Evolutionary conservation across 2,329 filamentous ascomycete species (phyloP).

Genomic region (Verticillium longisporum): DNA sequence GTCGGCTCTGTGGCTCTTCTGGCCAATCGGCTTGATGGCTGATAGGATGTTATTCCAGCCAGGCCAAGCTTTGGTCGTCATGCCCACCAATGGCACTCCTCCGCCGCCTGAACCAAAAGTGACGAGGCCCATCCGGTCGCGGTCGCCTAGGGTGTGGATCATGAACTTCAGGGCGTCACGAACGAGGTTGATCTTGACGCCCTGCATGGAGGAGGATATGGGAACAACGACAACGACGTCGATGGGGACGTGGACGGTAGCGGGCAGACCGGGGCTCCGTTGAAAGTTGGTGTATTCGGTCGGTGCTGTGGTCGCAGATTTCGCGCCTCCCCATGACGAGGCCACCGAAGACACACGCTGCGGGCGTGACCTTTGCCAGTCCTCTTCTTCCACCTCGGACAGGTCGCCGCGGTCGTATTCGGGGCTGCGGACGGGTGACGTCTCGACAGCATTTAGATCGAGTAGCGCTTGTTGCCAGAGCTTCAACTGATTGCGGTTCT

Average conservation of each 20-base stretch:
- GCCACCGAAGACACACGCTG: conserved; percentile 68
- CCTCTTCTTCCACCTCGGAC: conserved; percentile 84
- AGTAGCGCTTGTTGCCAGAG: conserved; percentile 83
- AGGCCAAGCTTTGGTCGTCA: conserved; percentile 92
- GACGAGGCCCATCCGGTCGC: conserved; percentile 93
- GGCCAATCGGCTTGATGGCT: conserved; percentile 86
- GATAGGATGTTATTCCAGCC: conserved; percentile 84
- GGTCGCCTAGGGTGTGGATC: conserved; percentile 80
- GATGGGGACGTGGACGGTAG: conserved; percentile 76
- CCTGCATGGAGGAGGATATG: conserved; percentile 97
- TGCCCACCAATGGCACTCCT: conserved; percentile 90
- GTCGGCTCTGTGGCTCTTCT: conserved; percentile 93
- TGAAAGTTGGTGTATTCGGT: conserved; percentile 84
- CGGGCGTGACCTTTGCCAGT: conserved; percentile 60
- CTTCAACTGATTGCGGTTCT: conserved; percentile 76
- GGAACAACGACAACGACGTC: conserved; percentile 96
- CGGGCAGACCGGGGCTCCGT: conserved; percentile 34
- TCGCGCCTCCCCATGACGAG: conserved; percentile 73
- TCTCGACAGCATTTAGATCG: conserved; percentile 71
- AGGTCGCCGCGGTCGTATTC: conserved; percentile 72
- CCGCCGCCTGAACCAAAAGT: conserved; percentile 94
- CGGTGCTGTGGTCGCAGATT: conserved; percentile 79
- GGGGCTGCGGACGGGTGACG: conserved; percentile 56
- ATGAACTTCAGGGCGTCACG: conserved; percentile 90
- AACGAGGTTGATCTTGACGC: conserved; percentile 94